Evolutionary conservation across 2,329 filamentous ascomycete genomes (phyloP).

Genomic region (Curvularia spicifera): DNA sequence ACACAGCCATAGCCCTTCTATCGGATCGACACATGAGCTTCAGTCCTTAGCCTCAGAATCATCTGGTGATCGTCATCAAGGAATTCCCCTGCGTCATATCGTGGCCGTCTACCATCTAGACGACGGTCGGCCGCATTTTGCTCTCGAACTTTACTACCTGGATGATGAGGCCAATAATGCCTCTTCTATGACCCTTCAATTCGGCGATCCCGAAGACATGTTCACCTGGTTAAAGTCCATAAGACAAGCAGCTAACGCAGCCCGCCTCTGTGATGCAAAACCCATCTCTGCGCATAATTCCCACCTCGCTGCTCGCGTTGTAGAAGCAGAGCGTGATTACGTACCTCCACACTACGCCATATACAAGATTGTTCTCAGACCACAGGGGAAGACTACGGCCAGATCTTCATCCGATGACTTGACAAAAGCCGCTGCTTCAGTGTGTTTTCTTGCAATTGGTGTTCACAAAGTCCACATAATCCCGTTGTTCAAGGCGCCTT

Average conservation of each 20-base stretch:
- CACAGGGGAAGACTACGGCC: conserved; percentile 61
- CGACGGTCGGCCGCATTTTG: conserved; percentile 70
- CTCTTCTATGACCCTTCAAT: conserved; percentile 68
- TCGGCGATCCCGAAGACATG: conserved; percentile 68
- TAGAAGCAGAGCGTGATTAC: conserved; percentile 72
- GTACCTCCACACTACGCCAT: conserved; percentile 70
- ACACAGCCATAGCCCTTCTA: conserved; percentile 65
- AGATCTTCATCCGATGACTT: conserved; percentile 70
- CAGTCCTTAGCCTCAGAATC: conserved; percentile 59
- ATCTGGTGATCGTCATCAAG: conserved; percentile 61
- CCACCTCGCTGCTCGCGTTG: conserved; percentile 65
- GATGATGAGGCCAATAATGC: conserved; percentile 69
- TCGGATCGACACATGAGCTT: conserved; percentile 66
- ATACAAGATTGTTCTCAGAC: conserved; percentile 71
- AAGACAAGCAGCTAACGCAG: conserved; percentile 64
- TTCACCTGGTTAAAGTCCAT: conserved; percentile 70
- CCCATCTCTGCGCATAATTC: conserved; percentile 65
- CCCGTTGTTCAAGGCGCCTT: conserved; percentile 65
- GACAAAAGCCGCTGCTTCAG: conserved; percentile 67
- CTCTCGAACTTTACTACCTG: conserved; percentile 70
- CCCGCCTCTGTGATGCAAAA: conserved; percentile 58
- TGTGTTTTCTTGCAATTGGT: conserved; percentile 73
- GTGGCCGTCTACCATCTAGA: conserved; percentile 72
- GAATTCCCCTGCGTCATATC: conserved; percentile 69
- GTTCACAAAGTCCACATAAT: conserved; percentile 73